Evolutionary conservation across 2,329 filamentous ascomycete species (phyloP).

Genomic region (Calonectria montana): DNA sequence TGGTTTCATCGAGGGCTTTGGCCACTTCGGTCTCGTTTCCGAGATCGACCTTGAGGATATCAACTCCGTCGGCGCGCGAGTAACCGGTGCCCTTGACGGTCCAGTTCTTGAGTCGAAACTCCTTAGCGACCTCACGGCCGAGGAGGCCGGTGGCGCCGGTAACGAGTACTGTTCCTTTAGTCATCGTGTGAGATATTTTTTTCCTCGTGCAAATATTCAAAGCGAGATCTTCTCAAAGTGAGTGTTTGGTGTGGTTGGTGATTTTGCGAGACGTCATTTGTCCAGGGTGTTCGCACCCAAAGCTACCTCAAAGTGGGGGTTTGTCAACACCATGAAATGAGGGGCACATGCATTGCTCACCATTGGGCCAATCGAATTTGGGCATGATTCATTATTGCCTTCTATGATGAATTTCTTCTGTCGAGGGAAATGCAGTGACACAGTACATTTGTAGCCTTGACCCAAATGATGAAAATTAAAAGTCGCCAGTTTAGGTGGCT

Average conservation of each 20-base stretch:
- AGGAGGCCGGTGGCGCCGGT: conserved; percentile 89
- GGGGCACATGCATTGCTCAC: conserved; percentile 6
- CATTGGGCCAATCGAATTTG: neutral
- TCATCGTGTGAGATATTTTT: conserved; percentile 28
- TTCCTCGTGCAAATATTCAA: neutral
- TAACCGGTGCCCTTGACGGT: conserved; percentile 79
- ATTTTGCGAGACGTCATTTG: conserved; percentile 20
- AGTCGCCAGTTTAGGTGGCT: neutral
- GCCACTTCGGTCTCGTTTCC: conserved; percentile 59
- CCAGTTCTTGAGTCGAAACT: conserved; percentile 74
- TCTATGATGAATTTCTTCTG: neutral
- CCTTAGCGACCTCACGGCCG: conserved; percentile 79
- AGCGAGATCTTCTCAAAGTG: neutral
- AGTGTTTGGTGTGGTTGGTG: neutral
- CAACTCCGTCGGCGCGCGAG: conserved; percentile 77
- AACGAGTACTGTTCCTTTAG: conserved; percentile 69
- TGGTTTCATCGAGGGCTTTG: conserved; percentile 62
- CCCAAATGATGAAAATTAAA: neutral
- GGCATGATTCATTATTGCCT: neutral
- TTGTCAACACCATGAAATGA: conserved; percentile 7
- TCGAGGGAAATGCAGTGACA: too few relatives aligned
- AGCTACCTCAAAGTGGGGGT: conserved; percentile 13
- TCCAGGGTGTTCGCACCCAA: neutral
- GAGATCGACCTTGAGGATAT: conserved; percentile 72
- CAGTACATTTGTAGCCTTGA: neutral